Percentiles rank a stretch among this genome's conserved stretches.
Conservation (phyloP, 305 asterid species). For the Fraxinus sp. region DNA sequence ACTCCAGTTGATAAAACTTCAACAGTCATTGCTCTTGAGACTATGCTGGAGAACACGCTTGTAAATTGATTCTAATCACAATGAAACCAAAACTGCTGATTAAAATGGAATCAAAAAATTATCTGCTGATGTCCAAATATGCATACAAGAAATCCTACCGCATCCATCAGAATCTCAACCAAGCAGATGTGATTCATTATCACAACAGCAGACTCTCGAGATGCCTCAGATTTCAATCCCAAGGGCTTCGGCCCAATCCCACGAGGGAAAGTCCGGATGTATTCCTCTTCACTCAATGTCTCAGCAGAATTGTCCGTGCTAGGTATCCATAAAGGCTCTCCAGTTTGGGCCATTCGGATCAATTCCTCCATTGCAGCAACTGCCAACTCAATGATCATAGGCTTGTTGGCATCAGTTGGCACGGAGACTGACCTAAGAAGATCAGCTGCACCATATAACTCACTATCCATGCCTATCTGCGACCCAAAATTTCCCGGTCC, state of each 20-base stretch:
- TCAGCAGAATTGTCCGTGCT: constrained; percentile 40
- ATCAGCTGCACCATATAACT: constrained; percentile 56
- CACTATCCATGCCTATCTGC: constrained; percentile 45
- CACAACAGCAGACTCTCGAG: constrained; percentile 75
- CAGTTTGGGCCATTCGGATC: constrained; percentile 71
- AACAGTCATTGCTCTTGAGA: constrained; percentile 61
- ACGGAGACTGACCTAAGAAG: constrained; percentile 69
- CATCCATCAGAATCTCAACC: constrained; percentile 77
- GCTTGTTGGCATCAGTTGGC: constrained; percentile 70
- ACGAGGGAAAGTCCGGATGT: constrained; percentile 63
- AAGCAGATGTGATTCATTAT: constrained; percentile 78
- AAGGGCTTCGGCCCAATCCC: constrained; percentile 81
- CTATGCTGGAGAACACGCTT: constrained; percentile 58
- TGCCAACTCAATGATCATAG: constrained; percentile 68
- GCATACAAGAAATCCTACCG: constrained; percentile 30
- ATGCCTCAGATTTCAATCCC: constrained; percentile 78
- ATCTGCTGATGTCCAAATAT: not conserved
- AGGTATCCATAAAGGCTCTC: constrained; percentile 79
- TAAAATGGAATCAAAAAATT: not conserved
- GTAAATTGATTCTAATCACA: constrained; percentile 58
- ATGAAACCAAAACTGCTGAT: not conserved
- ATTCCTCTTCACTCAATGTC: constrained; percentile 64
- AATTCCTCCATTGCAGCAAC: constrained; percentile 98
- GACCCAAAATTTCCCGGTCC: constrained; percentile 58
- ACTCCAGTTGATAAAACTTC: constrained; percentile 75